Conservation (phyloP, 73 alveolate species). For the Stentor roeselii region DNA sequence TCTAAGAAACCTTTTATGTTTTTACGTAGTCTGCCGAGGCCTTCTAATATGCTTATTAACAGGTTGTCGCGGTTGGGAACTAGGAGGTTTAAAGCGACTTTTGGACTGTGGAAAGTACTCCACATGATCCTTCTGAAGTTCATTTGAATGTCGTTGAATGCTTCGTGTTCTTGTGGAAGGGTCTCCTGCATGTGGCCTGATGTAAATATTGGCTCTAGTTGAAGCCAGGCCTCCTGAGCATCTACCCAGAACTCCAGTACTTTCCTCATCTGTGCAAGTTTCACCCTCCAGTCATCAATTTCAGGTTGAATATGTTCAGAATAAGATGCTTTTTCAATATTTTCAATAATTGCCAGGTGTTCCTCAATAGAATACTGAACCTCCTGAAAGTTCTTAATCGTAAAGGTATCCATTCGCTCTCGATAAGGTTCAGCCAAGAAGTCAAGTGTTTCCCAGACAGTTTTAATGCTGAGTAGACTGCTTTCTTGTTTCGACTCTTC, state of each 20-base stretch:
- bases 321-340: slow-evolving; percentile 33
- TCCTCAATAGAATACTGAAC: slow-evolving; percentile 50
- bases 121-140: slow-evolving; percentile 50
- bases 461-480: slow-evolving; percentile 35
- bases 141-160: slow-evolving; percentile 38
- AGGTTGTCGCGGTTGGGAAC: slow-evolving; percentile 45
- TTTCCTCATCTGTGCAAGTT: slow-evolving; percentile 47
- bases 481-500: slow-evolving; percentile 57
- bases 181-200: slow-evolving; percentile 37
- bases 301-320: slow-evolving; percentile 59
- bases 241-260: slow-evolving; percentile 68
- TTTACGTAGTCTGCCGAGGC: slow-evolving; percentile 12
- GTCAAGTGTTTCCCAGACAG: slow-evolving; percentile 59
- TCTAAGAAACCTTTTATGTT: slow-evolving; percentile 51
- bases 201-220: slow-evolving; percentile 56
- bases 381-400: slow-evolving; percentile 41
- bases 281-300: slow-evolving; percentile 56
- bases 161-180: slow-evolving; percentile 28
- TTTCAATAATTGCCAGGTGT: slow-evolving; percentile 55
- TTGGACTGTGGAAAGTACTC: slow-evolving; percentile 53
- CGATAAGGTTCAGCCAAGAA: slow-evolving; percentile 50
- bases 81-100: slow-evolving; percentile 54
- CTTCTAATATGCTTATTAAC: slow-evolving; percentile 30
- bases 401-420: slow-evolving; percentile 42
- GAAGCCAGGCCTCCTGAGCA: slow-evolving; percentile 60